Evolutionary conservation across 225 moss, liverwort and hornwort genomes (phyloP), one percentile per base, ranked within the genome.

Genomic region (Takakia lepidozioides): DNA sequence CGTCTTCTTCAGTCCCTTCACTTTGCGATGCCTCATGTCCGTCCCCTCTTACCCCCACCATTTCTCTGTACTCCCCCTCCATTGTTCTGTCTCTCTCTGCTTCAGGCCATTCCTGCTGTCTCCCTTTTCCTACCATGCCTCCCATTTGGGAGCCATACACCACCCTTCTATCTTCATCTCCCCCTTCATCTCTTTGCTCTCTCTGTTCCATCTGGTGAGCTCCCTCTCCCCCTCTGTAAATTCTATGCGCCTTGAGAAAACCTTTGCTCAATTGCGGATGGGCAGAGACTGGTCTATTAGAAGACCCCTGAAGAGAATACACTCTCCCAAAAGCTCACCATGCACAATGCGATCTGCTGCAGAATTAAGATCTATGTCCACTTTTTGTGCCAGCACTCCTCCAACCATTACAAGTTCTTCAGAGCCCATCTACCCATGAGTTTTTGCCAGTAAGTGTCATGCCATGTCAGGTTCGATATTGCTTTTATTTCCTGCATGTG

Each of bases 11-110:
- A 19, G 74, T 71, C 15, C 73, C 88, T 48, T 84, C 86, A 30
- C 93, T 93, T 40, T 69, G 85, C 19, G 92, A 92, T 17, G 72
- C 80, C 26, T 93, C 92, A 44, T 87, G 85, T 16, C 70, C 71
- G 11, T 80, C 92, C 6, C 81, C 75, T 18, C 59, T 43, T 1
- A 45, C 68, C 28, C 55, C 71, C 2, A 59, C 73, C 19, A 76
- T 57, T 38, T 82, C 81, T 61, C 83, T 73, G 54, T 76, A 87
- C 44, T 75, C 82, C 2, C 68, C 63, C 38, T 84, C 84, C n/a
- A 70, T 65, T n/a, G n/a, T 32, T 18, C 74, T 69, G 9, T 32
- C 67, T 45, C 76, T 73, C 44, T 58, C 67, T 14, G 57, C 71
- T 23, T 67, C 66, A 19, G 48, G 74, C 84, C 91, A 84, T 38